phyloP scores from a whole-genome alignment of 306 rosid species.

The Cucumis cinereus region DNA sequence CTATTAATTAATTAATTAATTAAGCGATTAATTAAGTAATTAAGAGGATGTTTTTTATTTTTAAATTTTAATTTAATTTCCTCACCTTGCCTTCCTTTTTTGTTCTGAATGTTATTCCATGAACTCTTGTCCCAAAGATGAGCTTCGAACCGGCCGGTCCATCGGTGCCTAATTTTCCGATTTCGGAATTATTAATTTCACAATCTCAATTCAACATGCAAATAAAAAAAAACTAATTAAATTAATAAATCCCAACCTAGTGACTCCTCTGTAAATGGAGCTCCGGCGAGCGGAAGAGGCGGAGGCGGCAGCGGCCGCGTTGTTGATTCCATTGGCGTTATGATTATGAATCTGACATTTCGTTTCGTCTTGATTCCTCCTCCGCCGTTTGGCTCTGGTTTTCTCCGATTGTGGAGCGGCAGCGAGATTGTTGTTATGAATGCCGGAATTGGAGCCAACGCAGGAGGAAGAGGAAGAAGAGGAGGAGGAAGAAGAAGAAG shows the following conservation, averaged over 20 bases:
- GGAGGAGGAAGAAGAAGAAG: constrained; percentile 14
- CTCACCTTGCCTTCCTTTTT: constrained; percentile 89
- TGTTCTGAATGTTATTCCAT: constrained; percentile 77
- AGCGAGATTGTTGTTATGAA: neutral
- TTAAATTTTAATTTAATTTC: neutral
- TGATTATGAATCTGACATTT: constrained; percentile 11
- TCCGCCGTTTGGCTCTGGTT: constrained; percentile 18
- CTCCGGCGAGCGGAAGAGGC: constrained; percentile 34
- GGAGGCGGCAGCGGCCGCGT: neutral
- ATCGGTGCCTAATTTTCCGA: constrained; percentile 50
- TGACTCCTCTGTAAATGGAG: constrained; percentile 90
- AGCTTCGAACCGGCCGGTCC: constrained; percentile 98
- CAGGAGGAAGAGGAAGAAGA: constrained; percentile 32
- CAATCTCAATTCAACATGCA: constrained; percentile 37
- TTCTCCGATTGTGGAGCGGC: neutral
- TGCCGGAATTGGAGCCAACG: constrained; percentile 9
- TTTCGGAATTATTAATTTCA: neutral
- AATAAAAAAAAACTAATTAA: constrained; percentile 11
- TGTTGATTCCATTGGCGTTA: neutral
- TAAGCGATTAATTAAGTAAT: neutral
- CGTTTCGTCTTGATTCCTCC: constrained; percentile 18
- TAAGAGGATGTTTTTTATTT: neutral
- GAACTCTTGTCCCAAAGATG: constrained; percentile 92
- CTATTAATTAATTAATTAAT: neutral
- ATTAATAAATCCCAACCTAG: constrained; percentile 33